Percentiles rank a stretch among this genome's conserved stretches.
These are phyloP conservation scores for Arachis hypogaea DNA, from an alignment of 306 rosid genomes.

Conservation along the genomic window DNA sequence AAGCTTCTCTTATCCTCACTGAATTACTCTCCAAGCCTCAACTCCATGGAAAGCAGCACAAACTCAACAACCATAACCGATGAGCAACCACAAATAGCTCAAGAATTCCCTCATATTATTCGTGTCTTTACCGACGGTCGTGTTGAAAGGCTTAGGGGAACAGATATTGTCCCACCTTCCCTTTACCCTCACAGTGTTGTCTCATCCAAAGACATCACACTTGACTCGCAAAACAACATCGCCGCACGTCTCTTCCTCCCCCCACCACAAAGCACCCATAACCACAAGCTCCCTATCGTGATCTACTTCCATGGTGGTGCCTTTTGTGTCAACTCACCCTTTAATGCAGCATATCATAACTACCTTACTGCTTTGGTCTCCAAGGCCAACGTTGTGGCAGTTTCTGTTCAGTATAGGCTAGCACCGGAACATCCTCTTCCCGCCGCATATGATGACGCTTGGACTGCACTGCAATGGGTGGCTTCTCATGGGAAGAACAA, in stretches of 20 bases:
- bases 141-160: slow-evolving; percentile 37
- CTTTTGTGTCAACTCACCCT: slow-evolving; percentile 48
- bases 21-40: neutral
- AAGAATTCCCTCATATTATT: slow-evolving; percentile 10
- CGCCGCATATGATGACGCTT: slow-evolving; percentile 43
- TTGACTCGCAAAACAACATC: slow-evolving; percentile 23
- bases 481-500: slow-evolving; percentile 19
- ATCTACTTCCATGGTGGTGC: slow-evolving; percentile 54
- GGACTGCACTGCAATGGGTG: slow-evolving; percentile 44
- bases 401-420: slow-evolving; percentile 40
- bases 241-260: slow-evolving; percentile 54
- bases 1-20: neutral
- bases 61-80: neutral
- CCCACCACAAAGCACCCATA: neutral
- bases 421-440: slow-evolving; percentile 52
- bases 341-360: slow-evolving; percentile 31
- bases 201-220: slow-evolving; percentile 51
- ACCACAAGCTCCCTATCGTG: slow-evolving; percentile 44
- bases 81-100: slow-evolving; percentile 32
- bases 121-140: slow-evolving; percentile 43
- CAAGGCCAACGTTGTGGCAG: slow-evolving; percentile 37
- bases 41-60: slow-evolving; percentile 22
- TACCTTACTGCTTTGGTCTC: slow-evolving; percentile 33
- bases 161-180: slow-evolving; percentile 43
- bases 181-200: slow-evolving; percentile 4